These are phyloP conservation scores for Aspergillus phoenicis DNA, from an alignment of 2,329 filamentous ascomycete species.

Conservation along the genomic window DNA sequence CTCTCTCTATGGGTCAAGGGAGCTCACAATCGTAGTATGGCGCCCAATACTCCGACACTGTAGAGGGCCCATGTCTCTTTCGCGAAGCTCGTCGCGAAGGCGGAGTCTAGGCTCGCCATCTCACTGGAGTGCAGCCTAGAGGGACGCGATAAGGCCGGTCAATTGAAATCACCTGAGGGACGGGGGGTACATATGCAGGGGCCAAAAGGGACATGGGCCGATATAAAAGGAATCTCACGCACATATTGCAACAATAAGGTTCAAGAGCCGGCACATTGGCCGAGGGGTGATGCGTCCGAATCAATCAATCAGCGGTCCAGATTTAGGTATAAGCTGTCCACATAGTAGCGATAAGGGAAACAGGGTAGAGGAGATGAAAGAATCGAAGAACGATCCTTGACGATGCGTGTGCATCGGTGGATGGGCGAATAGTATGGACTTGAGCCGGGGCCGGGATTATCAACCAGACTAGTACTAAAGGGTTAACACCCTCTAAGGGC, in stretches of 20 bases:
- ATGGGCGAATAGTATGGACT: neutral
- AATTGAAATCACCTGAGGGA: slow-evolving; percentile 13
- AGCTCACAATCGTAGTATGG: slow-evolving; percentile 43
- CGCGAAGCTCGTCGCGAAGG: slow-evolving; percentile 33
- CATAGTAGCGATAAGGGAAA: neutral
- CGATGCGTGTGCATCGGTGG: neutral
- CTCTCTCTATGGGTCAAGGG: slow-evolving; percentile 26
- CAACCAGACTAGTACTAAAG: neutral
- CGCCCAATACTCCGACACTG: slow-evolving; percentile 40
- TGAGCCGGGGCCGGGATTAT: neutral
- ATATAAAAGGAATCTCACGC: slow-evolving; percentile 1
- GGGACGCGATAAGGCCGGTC: slow-evolving; percentile 12
- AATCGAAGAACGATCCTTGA: neutral
- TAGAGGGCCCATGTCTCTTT: slow-evolving; percentile 48
- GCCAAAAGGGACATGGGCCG: slow-evolving; percentile 2
- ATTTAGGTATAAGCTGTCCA: neutral
- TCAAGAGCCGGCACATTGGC: slow-evolving; percentile 1
- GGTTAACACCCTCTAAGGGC: neutral
- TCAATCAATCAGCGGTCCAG: neutral
- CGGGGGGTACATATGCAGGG: slow-evolving; percentile 1
- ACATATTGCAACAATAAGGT: slow-evolving; percentile 2
- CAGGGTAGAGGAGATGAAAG: neutral
- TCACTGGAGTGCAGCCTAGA: slow-evolving; percentile 25
- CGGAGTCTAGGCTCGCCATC: slow-evolving; percentile 34
- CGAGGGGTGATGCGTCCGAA: neutral